Evolutionary conservation across 2,329 filamentous ascomycete genomes (phyloP).

Genomic region (Arthrinium puccinioides): DNA sequence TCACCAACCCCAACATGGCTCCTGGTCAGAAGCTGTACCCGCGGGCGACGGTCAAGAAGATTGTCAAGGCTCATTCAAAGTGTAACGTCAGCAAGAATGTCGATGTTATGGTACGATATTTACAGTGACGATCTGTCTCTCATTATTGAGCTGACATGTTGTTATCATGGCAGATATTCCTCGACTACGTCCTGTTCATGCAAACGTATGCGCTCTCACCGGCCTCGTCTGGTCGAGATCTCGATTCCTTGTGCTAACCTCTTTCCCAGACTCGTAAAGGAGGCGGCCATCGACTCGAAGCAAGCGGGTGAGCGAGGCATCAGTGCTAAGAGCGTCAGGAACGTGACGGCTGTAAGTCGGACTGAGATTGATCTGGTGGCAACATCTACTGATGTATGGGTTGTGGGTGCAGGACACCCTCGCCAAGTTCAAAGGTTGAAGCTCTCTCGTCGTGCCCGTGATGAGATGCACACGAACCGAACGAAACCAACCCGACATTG

Average conservation of each 20-base stretch:
- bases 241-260: no score
- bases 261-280: constrained; percentile 62
- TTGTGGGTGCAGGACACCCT: constrained; percentile 46
- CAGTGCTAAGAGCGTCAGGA: constrained; percentile 69
- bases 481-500: no score
- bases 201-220: constrained; percentile 37
- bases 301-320: constrained; percentile 66
- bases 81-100: constrained; percentile 76
- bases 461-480: no score
- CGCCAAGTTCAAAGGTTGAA: constrained; percentile 61
- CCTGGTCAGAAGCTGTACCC: constrained; percentile 72
- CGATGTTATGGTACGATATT: constrained; percentile 67
- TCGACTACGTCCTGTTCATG: constrained; percentile 81
- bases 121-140: no score
- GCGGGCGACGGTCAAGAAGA: constrained; percentile 77
- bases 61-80: constrained; percentile 81
- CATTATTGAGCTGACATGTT: no score
- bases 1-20: constrained; percentile 35
- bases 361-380: background rate
- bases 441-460: no score
- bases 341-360: constrained; percentile 62
- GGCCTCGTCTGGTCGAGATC: no score
- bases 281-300: constrained; percentile 70
- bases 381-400: background rate
- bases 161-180: constrained; percentile 63